A percentile compares a stretch with the other conserved stretches of the same genome.
Conservation (phyloP, 768 basidiomycete species). For the Panellus pusillus region DNA sequence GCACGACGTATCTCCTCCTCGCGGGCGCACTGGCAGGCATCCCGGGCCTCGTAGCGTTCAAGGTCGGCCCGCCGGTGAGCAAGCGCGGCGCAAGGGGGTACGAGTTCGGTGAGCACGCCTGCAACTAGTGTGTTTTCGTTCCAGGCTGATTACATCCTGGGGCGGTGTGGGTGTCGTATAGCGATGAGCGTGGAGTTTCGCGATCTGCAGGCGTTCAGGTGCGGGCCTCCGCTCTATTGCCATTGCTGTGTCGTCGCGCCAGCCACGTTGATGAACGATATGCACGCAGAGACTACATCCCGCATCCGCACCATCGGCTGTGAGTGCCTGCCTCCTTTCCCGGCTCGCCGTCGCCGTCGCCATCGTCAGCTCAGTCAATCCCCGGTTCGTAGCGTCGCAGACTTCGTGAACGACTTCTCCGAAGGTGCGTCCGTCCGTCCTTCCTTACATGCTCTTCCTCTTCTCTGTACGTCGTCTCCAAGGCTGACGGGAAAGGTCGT, state of each 20-base stretch:
- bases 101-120: slow-evolving; percentile 20
- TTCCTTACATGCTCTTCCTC: too few species aligned
- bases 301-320: slow-evolving; percentile 20
- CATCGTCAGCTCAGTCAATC: too few species aligned
- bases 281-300: slow-evolving; percentile 7
- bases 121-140: too few species aligned
- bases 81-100: slow-evolving; percentile 11
- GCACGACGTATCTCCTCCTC: slow-evolving; percentile 7
- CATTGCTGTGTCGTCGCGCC: too few species aligned
- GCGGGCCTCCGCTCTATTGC: not conserved
- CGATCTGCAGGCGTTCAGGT: slow-evolving; percentile 12
- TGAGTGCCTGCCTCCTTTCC: not conserved
- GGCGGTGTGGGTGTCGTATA: too few species aligned
- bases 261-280: too few species aligned
- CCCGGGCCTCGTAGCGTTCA: slow-evolving; percentile 14
- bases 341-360: too few species aligned
- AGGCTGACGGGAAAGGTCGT: too few species aligned
- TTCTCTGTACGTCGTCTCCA: too few species aligned
- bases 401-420: not conserved
- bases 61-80: slow-evolving; percentile 14
- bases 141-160: too few species aligned
- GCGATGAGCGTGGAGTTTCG: slow-evolving; percentile 19
- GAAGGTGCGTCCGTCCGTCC: not conserved
- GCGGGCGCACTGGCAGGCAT: slow-evolving; percentile 1
- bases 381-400: slow-evolving; percentile 1